phyloP scores from a whole-genome alignment of 2,329 filamentous ascomycete genomes.

The Fusarium palustre region DNA sequence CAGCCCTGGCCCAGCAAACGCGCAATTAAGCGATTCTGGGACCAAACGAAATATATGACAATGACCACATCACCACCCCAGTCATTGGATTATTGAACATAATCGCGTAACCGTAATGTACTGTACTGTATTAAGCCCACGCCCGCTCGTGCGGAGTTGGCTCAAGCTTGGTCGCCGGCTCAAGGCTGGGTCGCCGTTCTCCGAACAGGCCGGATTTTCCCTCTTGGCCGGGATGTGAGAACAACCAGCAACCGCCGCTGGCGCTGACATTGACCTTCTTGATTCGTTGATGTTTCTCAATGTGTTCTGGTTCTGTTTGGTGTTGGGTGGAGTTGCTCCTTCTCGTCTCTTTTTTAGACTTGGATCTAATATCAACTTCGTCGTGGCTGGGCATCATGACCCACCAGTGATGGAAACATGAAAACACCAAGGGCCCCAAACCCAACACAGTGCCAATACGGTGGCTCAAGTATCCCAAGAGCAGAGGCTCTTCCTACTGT shows the following conservation, averaged over 20 bases:
- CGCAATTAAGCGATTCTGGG: slow-evolving; percentile 4
- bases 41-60: slow-evolving; percentile 38
- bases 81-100: slow-evolving; percentile 40
- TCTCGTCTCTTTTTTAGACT: slow-evolving; percentile 14
- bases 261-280: slow-evolving; percentile 20
- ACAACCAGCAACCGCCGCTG: slow-evolving; percentile 34
- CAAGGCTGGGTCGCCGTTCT: slow-evolving; percentile 32
- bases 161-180: slow-evolving; percentile 21
- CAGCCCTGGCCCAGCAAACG: not conserved
- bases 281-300: slow-evolving; percentile 19
- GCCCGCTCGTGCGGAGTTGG: slow-evolving; percentile 43
- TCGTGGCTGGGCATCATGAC: slow-evolving; percentile 37
- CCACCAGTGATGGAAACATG: slow-evolving; percentile 39
- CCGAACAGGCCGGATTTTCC: slow-evolving; percentile 40
- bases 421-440: slow-evolving; percentile 28
- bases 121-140: slow-evolving; percentile 34
- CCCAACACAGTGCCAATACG: slow-evolving; percentile 46
- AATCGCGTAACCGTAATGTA: slow-evolving; percentile 24
- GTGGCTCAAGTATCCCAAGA: slow-evolving; percentile 20
- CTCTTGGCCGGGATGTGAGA: slow-evolving; percentile 36
- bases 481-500: slow-evolving; percentile 3
- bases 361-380: slow-evolving; percentile 24
- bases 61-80: slow-evolving; percentile 40
- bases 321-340: slow-evolving; percentile 11
- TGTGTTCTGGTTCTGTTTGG: not conserved